Base-by-base conservation (phyloP, 2,329 filamentous ascomycete species). In the Aspergillus udagawae region DNA sequence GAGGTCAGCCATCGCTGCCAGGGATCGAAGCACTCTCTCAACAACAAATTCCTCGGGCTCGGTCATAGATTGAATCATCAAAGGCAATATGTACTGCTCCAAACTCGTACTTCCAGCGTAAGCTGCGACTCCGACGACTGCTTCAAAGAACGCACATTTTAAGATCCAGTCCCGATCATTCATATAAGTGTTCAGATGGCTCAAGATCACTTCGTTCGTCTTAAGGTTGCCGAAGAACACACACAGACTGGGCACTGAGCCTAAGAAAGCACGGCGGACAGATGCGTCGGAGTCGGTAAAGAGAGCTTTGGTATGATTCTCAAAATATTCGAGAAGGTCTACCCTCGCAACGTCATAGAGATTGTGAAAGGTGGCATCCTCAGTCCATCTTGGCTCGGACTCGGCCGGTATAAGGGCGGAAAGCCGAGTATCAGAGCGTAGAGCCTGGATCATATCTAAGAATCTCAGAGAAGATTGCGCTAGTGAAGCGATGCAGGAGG, bases 141-240 rank as follows among this genome's bases (percentile, higher is more conserved):
- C 91, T 68, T 96, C 92, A 67, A 99, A 97, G 70, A 97, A 97
- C 2, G 93, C 92, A 67, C 92, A 97, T 73, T 96, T 97, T 32
- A 99, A 78, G 72, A 91, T 91, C 94, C 94, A 99, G 71, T 99
- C 92, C 45, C 89, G 86, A 67, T 97, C 94, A 64, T 99, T 99
- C 8, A 99, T 78, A 67, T 99, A 99, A 0, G 94, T 99, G 69
- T 97, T 97, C 28, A 99, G 80, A 75, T 99, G 94, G 32, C 92
- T 96, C 23, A 99, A 79, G 17, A 99, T 87, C n/a, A 99, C 91
- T 69, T 99, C 94, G 71, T 95, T 97, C 1, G 93, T 89, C 68
- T 92, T 89, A n/a, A 87, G 83, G 59, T 90, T 92, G 3, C 91
- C 92, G 64, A 99, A 97, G 74, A 99, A 97, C 63, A 97, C 86